phyloP scores from a whole-genome alignment of 2,329 filamentous ascomycete genomes.

The Phialophora verrucosa region DNA sequence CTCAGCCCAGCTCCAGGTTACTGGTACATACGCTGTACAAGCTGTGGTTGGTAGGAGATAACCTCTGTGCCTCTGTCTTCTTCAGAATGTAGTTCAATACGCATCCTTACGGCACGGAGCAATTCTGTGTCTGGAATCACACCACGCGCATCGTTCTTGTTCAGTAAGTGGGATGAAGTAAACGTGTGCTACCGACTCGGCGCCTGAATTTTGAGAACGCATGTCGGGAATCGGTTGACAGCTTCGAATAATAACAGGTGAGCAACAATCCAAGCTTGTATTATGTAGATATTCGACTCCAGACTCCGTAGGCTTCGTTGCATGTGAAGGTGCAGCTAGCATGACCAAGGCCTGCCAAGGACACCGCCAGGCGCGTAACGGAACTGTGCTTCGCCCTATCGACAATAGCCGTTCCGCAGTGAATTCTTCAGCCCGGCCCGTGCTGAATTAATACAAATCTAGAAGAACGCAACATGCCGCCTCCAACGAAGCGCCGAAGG shows the following conservation, averaged over 20 bases:
- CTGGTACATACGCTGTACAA: no score
- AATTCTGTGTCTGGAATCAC: background rate
- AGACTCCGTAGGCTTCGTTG: background rate
- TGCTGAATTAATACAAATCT: background rate
- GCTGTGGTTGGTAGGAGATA: no score
- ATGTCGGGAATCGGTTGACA: background rate
- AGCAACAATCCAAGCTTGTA: background rate
- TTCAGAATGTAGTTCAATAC: no score
- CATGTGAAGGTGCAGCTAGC: background rate
- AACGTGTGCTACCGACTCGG: no score
- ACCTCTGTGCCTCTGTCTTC: no score
- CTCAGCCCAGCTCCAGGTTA: no score
- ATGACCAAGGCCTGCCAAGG: background rate
- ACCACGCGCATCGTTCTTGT: no score
- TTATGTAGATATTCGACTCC: background rate
- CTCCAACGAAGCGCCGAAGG: slow-evolving; percentile 71
- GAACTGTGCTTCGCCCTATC: background rate
- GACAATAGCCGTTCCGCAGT: background rate
- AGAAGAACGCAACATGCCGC: slow-evolving; percentile 52
- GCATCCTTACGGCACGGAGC: background rate
- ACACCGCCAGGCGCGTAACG: background rate
- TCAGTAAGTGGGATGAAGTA: background rate
- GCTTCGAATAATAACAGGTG: background rate
- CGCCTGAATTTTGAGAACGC: background rate
- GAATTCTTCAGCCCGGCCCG: background rate